phyloP scores from a whole-genome alignment of 225 moss, liverwort and hornwort species.

The Rhytidiadelphus loreus region DNA sequence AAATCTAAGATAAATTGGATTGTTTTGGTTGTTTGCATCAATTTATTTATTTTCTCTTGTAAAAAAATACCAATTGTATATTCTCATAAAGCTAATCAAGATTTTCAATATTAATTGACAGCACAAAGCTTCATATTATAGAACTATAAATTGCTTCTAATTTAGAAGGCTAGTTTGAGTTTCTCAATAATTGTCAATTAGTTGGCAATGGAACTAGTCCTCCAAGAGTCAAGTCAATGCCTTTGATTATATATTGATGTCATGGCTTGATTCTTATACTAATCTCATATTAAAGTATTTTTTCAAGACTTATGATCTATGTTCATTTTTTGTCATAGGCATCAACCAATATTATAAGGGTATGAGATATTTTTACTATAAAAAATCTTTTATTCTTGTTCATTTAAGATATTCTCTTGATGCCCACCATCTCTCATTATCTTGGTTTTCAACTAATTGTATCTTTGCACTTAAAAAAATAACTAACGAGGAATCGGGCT shows the following conservation, averaged over 20 bases:
- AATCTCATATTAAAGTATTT: neutral
- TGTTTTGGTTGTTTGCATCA: neutral
- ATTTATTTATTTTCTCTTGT: rapidly evolving
- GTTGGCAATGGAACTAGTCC: too few relatives aligned
- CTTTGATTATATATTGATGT: neutral
- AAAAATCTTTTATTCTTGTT: neutral
- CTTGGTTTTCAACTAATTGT: neutral
- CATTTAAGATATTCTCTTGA: neutral
- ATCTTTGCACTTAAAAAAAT: too few relatives aligned
- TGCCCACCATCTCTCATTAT: neutral
- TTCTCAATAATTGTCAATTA: neutral
- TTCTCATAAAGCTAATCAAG: neutral
- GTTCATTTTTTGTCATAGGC: rapidly evolving
- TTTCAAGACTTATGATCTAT: neutral
- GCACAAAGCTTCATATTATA: neutral
- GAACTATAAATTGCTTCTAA: neutral
- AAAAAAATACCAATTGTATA: neutral
- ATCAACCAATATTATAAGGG: rapidly evolving
- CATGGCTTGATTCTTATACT: neutral
- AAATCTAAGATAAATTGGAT: neutral
- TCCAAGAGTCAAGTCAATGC: neutral
- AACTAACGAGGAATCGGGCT: neutral
- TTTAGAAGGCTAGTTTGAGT: neutral
- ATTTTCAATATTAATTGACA: neutral
- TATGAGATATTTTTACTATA: neutral